phyloP scores from a whole-genome alignment of 805 yeast species.

The Candida gorgasii region DNA sequence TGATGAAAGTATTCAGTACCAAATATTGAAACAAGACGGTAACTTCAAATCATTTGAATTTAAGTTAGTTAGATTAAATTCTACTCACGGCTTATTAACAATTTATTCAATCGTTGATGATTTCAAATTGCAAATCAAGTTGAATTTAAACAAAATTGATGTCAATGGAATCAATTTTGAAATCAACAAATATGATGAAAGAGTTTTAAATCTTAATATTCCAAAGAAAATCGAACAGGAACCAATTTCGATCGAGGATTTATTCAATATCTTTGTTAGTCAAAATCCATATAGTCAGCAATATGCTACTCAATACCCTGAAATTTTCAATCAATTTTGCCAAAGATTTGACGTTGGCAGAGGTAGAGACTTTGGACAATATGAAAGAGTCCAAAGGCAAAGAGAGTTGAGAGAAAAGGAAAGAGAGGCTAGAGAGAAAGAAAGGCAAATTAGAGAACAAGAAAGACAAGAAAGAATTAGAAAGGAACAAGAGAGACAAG shows the following conservation, averaged over 20 bases:
- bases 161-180: conserved; percentile 36
- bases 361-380: not conserved
- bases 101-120: conserved; percentile 29
- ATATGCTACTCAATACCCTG: not conserved
- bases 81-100: conserved; percentile 34
- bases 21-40: conserved; percentile 35
- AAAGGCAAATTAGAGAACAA: conserved; percentile 8
- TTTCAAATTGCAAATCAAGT: conserved; percentile 33
- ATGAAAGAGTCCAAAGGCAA: not conserved
- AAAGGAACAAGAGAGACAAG: conserved; percentile 8
- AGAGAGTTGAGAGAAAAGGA: not conserved
- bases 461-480: conserved; percentile 3
- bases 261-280: conserved; percentile 6
- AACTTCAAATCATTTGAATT: conserved; percentile 37
- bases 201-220: conserved; percentile 35
- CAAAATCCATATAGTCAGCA: conserved; percentile 3
- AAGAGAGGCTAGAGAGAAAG: conserved; percentile 6
- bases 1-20: conserved; percentile 35
- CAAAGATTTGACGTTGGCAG: conserved; percentile 1
- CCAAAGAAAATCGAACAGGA: conserved; percentile 32
- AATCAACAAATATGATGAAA: conserved; percentile 25
- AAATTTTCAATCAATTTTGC: conserved; percentile 4
- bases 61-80: conserved; percentile 25
- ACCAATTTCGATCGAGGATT: conserved; percentile 14
- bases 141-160: conserved; percentile 30